phyloP scores from a whole-genome alignment of 2,329 filamentous ascomycete species.

The Nothopassalora personata region DNA sequence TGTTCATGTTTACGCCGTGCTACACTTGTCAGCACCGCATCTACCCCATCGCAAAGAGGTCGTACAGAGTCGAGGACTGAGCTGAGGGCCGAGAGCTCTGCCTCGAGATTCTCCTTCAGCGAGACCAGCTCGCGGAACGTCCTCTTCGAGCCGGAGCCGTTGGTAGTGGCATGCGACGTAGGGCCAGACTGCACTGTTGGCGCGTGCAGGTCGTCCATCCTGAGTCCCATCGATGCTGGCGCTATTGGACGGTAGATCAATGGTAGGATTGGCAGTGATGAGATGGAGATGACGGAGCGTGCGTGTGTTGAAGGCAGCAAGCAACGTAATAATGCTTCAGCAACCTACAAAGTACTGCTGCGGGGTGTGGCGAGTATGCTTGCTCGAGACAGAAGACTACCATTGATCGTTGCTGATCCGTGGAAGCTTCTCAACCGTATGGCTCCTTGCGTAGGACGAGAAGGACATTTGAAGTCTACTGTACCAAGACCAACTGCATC shows the following conservation, averaged over 20 bases:
- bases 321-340: conserved; percentile 6
- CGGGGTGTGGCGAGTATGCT: neutral
- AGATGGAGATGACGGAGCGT: neutral
- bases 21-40: conserved; percentile 37
- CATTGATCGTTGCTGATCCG: neutral
- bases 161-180: conserved; percentile 39
- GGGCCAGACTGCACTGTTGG: conserved; percentile 75
- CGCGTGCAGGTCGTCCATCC: conserved; percentile 63
- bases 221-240: conserved; percentile 44
- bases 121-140: conserved; percentile 74
- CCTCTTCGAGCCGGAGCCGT: conserved; percentile 49
- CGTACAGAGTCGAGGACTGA: conserved; percentile 82
- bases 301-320: conserved; percentile 2
- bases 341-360: neutral
- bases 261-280: neutral
- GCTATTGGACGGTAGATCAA: neutral
- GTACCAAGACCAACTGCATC: no score
- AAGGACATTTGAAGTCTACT: no score
- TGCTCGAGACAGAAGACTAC: neutral
- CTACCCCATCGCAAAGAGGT: conserved; percentile 7
- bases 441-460: no score
- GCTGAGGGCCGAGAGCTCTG: conserved; percentile 77
- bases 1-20: conserved; percentile 93
- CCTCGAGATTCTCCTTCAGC: conserved; percentile 79
- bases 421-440: no score